Evolutionary conservation across 805 yeast species (phyloP).

Genomic region (Ogataea wickerhamii): DNA sequence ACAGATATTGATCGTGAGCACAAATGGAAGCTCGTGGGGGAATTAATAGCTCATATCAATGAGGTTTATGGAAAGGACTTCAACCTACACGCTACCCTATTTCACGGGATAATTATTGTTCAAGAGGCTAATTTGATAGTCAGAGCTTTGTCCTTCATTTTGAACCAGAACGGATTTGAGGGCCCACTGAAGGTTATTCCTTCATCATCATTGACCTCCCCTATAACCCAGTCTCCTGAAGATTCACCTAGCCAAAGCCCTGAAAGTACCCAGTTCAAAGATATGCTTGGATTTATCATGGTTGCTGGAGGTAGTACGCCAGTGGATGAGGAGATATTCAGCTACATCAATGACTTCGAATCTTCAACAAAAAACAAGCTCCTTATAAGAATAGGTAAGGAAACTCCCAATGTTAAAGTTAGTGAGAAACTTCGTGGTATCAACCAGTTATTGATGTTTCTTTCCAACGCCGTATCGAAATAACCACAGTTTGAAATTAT

Average conservation of each 20-base stretch:
- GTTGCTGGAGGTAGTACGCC: slow-evolving; percentile 66
- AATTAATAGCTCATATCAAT: slow-evolving; percentile 78
- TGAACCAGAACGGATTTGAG: slow-evolving; percentile 30
- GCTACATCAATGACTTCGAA: slow-evolving; percentile 44
- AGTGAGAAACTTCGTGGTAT: slow-evolving; percentile 62
- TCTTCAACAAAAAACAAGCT: slow-evolving; percentile 42
- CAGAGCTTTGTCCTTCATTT: slow-evolving; percentile 53
- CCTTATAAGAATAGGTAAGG: slow-evolving; percentile 57
- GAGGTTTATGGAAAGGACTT: slow-evolving; percentile 56
- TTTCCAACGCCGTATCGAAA: slow-evolving; percentile 27
- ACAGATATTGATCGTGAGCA: slow-evolving; percentile 60
- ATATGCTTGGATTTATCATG: slow-evolving; percentile 41
- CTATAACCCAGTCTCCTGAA: slow-evolving; percentile 13
- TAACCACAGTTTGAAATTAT: background rate
- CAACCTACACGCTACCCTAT: slow-evolving; percentile 73
- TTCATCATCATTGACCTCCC: slow-evolving; percentile 20
- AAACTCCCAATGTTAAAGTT: slow-evolving; percentile 41
- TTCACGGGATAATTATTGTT: slow-evolving; percentile 65
- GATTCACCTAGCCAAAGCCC: slow-evolving; percentile 12
- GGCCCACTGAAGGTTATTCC: slow-evolving; percentile 19
- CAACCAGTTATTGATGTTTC: slow-evolving; percentile 59
- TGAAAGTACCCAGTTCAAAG: slow-evolving; percentile 5
- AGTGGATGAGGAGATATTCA: slow-evolving; percentile 65
- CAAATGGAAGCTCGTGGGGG: slow-evolving; percentile 70
- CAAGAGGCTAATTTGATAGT: slow-evolving; percentile 60